Percentiles rank a stretch among this genome's conserved stretches.
phyloP scores from a whole-genome alignment of 768 basidiomycete species.

The Naganishia antarctica region DNA sequence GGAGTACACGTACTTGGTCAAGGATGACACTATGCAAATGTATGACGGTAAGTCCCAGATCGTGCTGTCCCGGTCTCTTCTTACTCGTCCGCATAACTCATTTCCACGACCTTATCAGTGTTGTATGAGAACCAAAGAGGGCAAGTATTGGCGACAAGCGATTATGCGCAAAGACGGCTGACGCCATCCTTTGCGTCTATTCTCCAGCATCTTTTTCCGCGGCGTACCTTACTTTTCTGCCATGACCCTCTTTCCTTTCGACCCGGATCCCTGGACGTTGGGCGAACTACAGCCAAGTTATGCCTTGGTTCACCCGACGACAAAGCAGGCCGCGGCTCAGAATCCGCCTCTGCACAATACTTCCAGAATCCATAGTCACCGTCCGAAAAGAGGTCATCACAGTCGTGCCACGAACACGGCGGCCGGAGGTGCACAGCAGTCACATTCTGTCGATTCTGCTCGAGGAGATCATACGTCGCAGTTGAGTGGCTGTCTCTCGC shows the following conservation, averaged over 20 bases:
- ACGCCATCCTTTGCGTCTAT: not conserved
- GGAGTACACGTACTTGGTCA: not conserved
- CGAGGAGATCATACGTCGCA: too few species aligned
- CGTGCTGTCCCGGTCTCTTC: not conserved
- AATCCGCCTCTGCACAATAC: not conserved
- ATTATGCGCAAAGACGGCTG: not conserved
- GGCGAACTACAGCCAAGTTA: not conserved
- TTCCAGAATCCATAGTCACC: too few species aligned
- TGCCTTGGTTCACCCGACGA: not conserved
- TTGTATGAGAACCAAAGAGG: slow-evolving; percentile 30
- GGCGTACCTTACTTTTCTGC: slow-evolving; percentile 25
- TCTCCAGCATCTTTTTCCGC: slow-evolving; percentile 21
- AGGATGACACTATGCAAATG: not conserved
- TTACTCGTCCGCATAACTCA: not conserved
- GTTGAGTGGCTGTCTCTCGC: not conserved
- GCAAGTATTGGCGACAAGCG: not conserved
- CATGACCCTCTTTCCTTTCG: slow-evolving; percentile 25
- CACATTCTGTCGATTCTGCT: too few species aligned
- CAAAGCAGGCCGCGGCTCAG: not conserved
- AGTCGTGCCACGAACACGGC: too few species aligned
- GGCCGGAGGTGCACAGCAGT: too few species aligned
- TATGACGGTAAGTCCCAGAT: not conserved
- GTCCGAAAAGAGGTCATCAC: too few species aligned
- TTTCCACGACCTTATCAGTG: too few species aligned
- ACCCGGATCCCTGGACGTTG: slow-evolving; percentile 23